A percentile compares a stretch with the other conserved stretches of the same genome.
Conservation (phyloP, 1,284 basidiomycete genomes). For the Farysia itapuensis region DNA sequence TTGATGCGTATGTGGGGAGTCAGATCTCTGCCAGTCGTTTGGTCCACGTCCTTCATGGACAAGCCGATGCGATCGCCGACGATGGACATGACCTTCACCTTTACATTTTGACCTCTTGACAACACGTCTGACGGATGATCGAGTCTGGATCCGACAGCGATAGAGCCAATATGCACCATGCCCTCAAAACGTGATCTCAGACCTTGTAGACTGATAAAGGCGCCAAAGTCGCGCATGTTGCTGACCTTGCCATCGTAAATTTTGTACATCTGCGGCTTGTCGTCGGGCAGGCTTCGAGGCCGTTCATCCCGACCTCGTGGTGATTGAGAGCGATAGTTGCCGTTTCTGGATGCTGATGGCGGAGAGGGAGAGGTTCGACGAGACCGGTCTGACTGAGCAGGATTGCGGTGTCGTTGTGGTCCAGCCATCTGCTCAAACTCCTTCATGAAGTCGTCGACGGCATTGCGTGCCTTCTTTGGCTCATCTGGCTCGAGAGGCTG, state of each 20-base stretch:
- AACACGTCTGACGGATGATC: conserved; percentile 85
- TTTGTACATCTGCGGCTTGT: conserved; percentile 86
- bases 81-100: conserved; percentile 79
- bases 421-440: conserved; percentile 70
- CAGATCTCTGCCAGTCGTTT: conserved; percentile 81
- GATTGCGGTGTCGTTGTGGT: neutral
- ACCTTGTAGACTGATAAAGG: conserved; percentile 87
- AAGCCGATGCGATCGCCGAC: conserved; percentile 78
- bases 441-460: conserved; percentile 83
- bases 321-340: neutral
- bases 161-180: conserved; percentile 92
- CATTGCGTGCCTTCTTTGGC: conserved; percentile 63
- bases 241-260: conserved; percentile 87
- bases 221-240: conserved; percentile 90
- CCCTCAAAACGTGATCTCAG: conserved; percentile 83
- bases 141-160: conserved; percentile 72
- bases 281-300: conserved; percentile 63
- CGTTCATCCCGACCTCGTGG: conserved; percentile 19
- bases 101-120: conserved; percentile 79
- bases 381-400: conserved; percentile 4
- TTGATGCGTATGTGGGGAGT: conserved; percentile 91
- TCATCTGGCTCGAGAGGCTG: conserved; percentile 60
- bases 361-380: neutral
- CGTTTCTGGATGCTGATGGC: neutral
- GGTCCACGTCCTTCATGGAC: conserved; percentile 98